These are phyloP conservation scores for Nigrospora oryzae DNA, from an alignment of 2,329 filamentous ascomycete genomes.

Conservation along the genomic window DNA sequence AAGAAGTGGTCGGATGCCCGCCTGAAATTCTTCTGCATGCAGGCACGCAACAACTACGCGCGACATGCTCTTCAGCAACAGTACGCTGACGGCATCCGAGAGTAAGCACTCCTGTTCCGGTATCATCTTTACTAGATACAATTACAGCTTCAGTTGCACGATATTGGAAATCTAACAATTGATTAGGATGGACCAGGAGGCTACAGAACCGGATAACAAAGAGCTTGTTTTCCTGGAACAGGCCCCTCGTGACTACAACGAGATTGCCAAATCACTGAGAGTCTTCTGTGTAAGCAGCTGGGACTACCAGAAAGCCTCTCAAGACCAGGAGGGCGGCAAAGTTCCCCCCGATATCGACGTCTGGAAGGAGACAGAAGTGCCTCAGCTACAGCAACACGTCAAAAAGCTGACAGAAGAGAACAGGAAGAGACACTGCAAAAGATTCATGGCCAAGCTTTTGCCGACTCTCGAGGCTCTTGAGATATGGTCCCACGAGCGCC, in stretches of 20 bases:
- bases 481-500: conserved; percentile 12
- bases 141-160: no score
- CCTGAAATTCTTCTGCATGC: no score
- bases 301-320: conserved; percentile 54
- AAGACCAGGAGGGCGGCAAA: conserved; percentile 42
- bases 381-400: conserved; percentile 49
- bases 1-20: no score
- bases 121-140: no score
- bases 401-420: conserved; percentile 41
- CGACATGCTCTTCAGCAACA: no score
- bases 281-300: conserved; percentile 58
- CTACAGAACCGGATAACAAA: conserved; percentile 39
- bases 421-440: conserved; percentile 28
- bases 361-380: conserved; percentile 21
- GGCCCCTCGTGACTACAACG: conserved; percentile 48
- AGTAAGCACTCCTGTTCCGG: no score
- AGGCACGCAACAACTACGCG: no score
- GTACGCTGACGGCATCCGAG: no score
- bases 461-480: conserved; percentile 31
- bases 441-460: conserved; percentile 41
- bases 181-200: conserved; percentile 43
- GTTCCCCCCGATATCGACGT: background rate
- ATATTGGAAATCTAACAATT: no score
- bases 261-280: conserved; percentile 44
- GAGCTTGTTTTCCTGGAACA: conserved; percentile 43